Percentiles rank a stretch among this genome's conserved stretches.
phyloP scores from a whole-genome alignment of 2,329 filamentous ascomycete species.

The Epichloe amarillans region DNA sequence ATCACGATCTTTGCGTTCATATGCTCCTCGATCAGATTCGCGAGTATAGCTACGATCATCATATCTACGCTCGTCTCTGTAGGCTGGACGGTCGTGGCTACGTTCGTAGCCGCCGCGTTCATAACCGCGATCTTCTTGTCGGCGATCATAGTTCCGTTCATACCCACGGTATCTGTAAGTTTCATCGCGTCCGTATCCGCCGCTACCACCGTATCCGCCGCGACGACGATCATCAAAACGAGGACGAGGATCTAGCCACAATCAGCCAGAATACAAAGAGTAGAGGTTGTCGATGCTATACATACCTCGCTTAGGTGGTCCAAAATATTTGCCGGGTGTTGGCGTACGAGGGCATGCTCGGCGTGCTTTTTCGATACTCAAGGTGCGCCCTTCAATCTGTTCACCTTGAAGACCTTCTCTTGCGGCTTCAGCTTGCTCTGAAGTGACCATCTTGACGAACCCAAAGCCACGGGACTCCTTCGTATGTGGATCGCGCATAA shows the following conservation, averaged over 20 bases:
- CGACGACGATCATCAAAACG: conserved; percentile 50
- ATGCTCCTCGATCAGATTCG: conserved; percentile 43
- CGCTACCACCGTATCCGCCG: conserved; percentile 40
- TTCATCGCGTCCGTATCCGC: conserved; percentile 37
- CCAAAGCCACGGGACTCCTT: conserved; percentile 98
- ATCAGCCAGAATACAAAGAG: not conserved
- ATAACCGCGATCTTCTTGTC: conserved; percentile 31
- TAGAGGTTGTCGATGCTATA: not conserved
- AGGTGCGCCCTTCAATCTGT: conserved; percentile 82
- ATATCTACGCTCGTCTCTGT: conserved; percentile 28
- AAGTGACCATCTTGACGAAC: conserved; percentile 97
- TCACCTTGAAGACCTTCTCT: conserved; percentile 94
- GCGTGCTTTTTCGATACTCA: conserved; percentile 98
- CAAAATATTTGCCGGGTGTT: conserved; percentile 98
- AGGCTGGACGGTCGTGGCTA: conserved; percentile 24
- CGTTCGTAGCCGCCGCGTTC: conserved; percentile 34
- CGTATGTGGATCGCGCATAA: conserved; percentile 97
- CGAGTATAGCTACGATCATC: conserved; percentile 37
- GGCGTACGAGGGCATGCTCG: conserved; percentile 89
- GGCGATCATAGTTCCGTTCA: conserved; percentile 29
- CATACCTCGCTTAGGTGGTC: conserved; percentile 92
- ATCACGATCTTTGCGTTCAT: conserved; percentile 36
- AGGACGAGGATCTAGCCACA: conserved; percentile 23
- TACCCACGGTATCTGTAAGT: conserved; percentile 42
- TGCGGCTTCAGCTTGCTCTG: conserved; percentile 89